Evolutionary conservation across 2,329 filamentous ascomycete species (phyloP).

Genomic region (Eurotiales sp.): DNA sequence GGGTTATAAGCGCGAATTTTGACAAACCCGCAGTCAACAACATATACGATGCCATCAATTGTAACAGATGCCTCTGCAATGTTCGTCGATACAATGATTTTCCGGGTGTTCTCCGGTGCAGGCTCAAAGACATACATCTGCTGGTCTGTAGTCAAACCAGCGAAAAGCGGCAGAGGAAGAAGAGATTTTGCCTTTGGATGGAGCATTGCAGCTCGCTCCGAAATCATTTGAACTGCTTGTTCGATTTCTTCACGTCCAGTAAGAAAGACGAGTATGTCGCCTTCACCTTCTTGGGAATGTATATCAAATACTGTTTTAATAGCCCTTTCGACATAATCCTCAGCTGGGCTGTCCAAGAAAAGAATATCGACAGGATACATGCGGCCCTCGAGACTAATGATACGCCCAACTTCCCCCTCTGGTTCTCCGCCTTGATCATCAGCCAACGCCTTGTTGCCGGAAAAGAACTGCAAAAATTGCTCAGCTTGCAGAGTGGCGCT

Average conservation of each 20-base stretch:
- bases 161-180: conserved; percentile 76
- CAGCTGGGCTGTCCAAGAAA: conserved; percentile 71
- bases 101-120: conserved; percentile 74
- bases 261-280: conserved; percentile 86
- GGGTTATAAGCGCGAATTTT: conserved; percentile 87
- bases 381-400: conserved; percentile 81
- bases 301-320: conserved; percentile 84
- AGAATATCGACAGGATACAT: conserved; percentile 86
- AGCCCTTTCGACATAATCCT: conserved; percentile 82
- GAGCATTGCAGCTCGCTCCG: conserved; percentile 65
- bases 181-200: conserved; percentile 58
- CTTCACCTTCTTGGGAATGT: conserved; percentile 72
- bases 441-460: conserved; percentile 39
- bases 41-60: conserved; percentile 85
- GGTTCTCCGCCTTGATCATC: conserved; percentile 30
- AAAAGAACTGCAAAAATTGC: conserved; percentile 77
- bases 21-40: conserved; percentile 86
- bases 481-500: conserved; percentile 92
- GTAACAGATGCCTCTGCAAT: conserved; percentile 96
- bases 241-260: conserved; percentile 95
- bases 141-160: conserved; percentile 82
- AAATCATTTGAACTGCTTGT: conserved; percentile 70
- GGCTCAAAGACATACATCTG: conserved; percentile 95
- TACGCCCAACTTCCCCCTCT: conserved; percentile 52
- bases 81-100: conserved; percentile 91